Conservation (phyloP, 1,139 yeast species). For the Pichia sp. region DNA sequence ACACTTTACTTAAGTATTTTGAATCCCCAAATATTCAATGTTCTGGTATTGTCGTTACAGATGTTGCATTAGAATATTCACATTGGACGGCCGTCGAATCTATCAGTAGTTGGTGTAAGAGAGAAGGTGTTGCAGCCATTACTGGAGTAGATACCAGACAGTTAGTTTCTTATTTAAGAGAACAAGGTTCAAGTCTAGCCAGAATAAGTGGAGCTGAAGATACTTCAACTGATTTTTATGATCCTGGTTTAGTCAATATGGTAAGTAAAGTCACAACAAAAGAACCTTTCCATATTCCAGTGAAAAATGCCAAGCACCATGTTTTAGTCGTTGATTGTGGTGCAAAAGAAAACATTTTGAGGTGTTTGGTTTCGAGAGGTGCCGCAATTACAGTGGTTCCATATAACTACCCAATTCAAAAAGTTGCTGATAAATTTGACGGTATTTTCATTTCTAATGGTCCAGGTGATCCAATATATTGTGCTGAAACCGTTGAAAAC, state of each 20-base stretch:
- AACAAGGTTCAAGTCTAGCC: conserved; percentile 90
- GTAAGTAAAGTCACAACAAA: conserved; percentile 94
- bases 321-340: conserved; percentile 96
- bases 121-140: conserved; percentile 94
- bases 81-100: conserved; percentile 99
- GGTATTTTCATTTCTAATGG: conserved; percentile 95
- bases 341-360: conserved; percentile 91
- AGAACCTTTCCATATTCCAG: conserved; percentile 82
- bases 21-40: conserved; percentile 91
- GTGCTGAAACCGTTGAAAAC: conserved; percentile 70
- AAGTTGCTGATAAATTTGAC: conserved; percentile 86
- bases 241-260: conserved; percentile 85
- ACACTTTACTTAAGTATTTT: conserved; percentile 76
- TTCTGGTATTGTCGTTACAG: conserved; percentile 92
- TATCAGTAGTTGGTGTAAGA: conserved; percentile 89
- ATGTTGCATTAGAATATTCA: conserved; percentile 88
- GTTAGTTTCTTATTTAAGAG: conserved; percentile 85
- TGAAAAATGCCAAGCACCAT: conserved; percentile 61
- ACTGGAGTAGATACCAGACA: conserved; percentile 97
- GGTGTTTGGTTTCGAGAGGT: conserved; percentile 90
- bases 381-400: conserved; percentile 96
- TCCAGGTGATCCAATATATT: conserved; percentile 97
- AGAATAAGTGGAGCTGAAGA: conserved; percentile 85
- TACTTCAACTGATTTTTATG: conserved; percentile 80
- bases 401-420: conserved; percentile 86